These are phyloP conservation scores for Paecilomyces dactylethromorphus DNA, from an alignment of 2,329 filamentous ascomycete genomes.

Conservation along the genomic window DNA sequence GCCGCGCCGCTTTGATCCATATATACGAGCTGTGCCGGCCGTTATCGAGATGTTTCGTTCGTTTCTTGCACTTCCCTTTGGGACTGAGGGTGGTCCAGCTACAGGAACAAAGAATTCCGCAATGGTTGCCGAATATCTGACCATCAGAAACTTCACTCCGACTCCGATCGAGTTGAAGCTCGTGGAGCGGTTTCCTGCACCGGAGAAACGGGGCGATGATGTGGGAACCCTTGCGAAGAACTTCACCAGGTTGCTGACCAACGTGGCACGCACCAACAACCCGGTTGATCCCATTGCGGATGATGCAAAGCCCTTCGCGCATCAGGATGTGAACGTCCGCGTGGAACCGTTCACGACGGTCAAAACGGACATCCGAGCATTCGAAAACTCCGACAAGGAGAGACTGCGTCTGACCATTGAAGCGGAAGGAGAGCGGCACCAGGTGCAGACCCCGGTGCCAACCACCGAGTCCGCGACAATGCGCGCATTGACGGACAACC, in stretches of 20 bases:
- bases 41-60: background rate
- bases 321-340: constrained; percentile 56
- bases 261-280: constrained; percentile 35
- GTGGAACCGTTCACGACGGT: constrained; percentile 63
- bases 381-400: constrained; percentile 54
- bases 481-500: constrained; percentile 48
- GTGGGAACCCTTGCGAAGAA: constrained; percentile 41
- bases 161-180: constrained; percentile 65
- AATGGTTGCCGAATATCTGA: constrained; percentile 47
- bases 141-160: constrained; percentile 74
- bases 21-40: background rate
- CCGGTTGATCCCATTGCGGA: constrained; percentile 37
- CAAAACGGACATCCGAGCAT: constrained; percentile 55
- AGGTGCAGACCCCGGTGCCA: constrained; percentile 64
- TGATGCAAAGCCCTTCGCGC: constrained; percentile 55
- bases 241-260: constrained; percentile 38
- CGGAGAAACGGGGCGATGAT: constrained; percentile 31
- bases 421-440: constrained; percentile 57
- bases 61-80: background rate
- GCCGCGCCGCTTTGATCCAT: background rate
- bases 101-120: background rate
- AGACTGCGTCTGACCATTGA: constrained; percentile 70
- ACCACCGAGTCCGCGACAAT: constrained; percentile 55
- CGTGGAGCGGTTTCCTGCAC: constrained; percentile 65
- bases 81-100: background rate